These are phyloP conservation scores for Megacollybia platyphylla DNA, from an alignment of 1,284 basidiomycete species.

Conservation along the genomic window DNA sequence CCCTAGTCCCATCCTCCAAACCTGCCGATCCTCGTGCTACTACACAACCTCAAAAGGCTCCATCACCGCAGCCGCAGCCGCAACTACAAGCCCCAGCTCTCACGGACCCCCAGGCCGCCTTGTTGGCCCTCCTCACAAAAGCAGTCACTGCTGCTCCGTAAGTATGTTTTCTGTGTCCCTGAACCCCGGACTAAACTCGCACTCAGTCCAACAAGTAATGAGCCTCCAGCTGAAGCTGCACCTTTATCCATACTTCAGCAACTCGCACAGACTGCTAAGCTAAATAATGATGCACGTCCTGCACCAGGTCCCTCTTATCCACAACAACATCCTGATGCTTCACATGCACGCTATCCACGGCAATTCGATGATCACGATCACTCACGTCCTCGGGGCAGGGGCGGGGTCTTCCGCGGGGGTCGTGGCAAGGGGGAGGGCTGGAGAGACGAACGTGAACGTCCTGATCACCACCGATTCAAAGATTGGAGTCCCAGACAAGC, in stretches of 20 bases:
- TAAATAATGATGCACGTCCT: conserved; percentile 16
- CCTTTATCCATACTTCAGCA: conserved; percentile 64
- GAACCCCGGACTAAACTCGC: not conserved
- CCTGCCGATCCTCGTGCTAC: conserved; percentile 28
- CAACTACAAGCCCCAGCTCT: conserved; percentile 15
- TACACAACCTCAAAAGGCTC: conserved; percentile 11
- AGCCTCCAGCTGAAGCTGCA: conserved; percentile 22
- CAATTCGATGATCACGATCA: conserved; percentile 13
- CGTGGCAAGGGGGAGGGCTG: conserved; percentile 15
- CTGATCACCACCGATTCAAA: conserved; percentile 30
- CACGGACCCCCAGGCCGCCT: conserved; percentile 40
- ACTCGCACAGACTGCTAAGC: conserved; percentile 47
- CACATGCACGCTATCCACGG: conserved; percentile 10
- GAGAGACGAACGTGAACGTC: conserved; percentile 24
- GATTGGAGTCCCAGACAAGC: conserved; percentile 28
- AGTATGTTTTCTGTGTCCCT: conserved; percentile 7
- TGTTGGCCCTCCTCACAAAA: conserved; percentile 56
- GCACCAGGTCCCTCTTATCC: conserved; percentile 14
- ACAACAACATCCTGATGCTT: not conserved
- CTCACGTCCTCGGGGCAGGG: conserved; percentile 6
- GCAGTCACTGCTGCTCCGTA: conserved; percentile 31
- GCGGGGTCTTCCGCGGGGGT: conserved; percentile 17
- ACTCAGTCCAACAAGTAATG: conserved; percentile 22
- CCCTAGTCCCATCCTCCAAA: conserved; percentile 45
- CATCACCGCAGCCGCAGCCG: conserved; percentile 14